phyloP scores from a whole-genome alignment of 2,329 filamentous ascomycete species.

The Sporothrix mexicana region DNA sequence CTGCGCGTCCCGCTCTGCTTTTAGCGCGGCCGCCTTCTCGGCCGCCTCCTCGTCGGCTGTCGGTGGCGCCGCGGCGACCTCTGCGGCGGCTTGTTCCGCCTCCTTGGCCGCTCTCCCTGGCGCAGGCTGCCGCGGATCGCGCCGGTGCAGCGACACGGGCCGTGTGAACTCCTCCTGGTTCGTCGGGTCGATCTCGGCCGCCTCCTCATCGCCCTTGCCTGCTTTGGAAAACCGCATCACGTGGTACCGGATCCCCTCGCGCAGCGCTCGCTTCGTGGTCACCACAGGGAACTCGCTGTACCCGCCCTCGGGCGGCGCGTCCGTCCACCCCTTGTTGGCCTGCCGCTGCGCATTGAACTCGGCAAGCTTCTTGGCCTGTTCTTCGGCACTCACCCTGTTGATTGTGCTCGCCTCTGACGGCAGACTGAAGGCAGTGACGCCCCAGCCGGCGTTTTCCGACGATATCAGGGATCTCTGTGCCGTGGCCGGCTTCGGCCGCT shows the following conservation, averaged over 20 bases:
- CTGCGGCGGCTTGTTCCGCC: slow-evolving; percentile 51
- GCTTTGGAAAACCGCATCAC: slow-evolving; percentile 77
- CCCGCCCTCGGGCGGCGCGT: slow-evolving; percentile 50
- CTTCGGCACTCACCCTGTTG: slow-evolving; percentile 31
- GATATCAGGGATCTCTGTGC: slow-evolving; percentile 33
- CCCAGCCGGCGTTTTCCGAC: slow-evolving; percentile 28
- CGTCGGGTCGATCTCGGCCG: slow-evolving; percentile 66
- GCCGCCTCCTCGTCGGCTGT: slow-evolving; percentile 63
- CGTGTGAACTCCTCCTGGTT: slow-evolving; percentile 81
- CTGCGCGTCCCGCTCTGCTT: slow-evolving; percentile 83
- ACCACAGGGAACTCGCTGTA: slow-evolving; percentile 68
- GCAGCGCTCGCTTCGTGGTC: slow-evolving; percentile 79
- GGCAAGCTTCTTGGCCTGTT: slow-evolving; percentile 41
- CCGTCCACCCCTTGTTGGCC: slow-evolving; percentile 64
- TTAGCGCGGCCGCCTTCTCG: slow-evolving; percentile 69
- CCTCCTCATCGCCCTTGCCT: slow-evolving; percentile 56
- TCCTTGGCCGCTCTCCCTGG: slow-evolving; percentile 69
- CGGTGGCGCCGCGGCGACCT: slow-evolving; percentile 42
- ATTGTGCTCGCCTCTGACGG: slow-evolving; percentile 37
- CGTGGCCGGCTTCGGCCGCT: slow-evolving; percentile 44
- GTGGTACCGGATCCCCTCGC: slow-evolving; percentile 83
- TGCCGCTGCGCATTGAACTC: slow-evolving; percentile 52
- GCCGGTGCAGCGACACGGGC: slow-evolving; percentile 85
- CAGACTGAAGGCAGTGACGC: slow-evolving; percentile 35
- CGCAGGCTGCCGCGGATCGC: slow-evolving; percentile 76